Evolutionary conservation across 1,284 basidiomycete genomes (phyloP).

Genomic region (Cutaneotrichosporon sp.): DNA sequence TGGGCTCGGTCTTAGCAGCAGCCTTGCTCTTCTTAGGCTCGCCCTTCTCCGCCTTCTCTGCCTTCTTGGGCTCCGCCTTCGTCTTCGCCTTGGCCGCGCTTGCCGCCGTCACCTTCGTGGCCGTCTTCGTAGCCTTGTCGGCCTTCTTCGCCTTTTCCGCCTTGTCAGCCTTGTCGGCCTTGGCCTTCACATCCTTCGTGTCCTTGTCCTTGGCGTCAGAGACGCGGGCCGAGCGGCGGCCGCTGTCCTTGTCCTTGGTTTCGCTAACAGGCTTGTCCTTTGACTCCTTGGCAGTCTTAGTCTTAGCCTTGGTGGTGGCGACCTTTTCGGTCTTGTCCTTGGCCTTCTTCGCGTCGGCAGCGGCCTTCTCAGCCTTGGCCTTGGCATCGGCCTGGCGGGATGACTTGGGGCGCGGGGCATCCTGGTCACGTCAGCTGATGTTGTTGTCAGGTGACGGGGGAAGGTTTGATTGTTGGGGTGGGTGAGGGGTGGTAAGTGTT

Average conservation of each 20-base stretch:
- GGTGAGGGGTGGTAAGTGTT: too few species aligned
- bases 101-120: not conserved
- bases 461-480: not conserved
- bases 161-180: not conserved
- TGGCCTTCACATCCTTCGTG: not conserved
- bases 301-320: not conserved
- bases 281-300: conserved; percentile 4
- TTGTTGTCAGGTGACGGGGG: too few species aligned
- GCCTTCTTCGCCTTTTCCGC: not conserved
- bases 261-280: not conserved
- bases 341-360: not conserved
- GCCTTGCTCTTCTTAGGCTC: conserved; percentile 5
- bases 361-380: conserved; percentile 3
- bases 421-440: not conserved
- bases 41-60: not conserved
- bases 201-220: conserved; percentile 5
- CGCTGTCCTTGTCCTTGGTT: not conserved
- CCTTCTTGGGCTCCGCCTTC: too few species aligned
- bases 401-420: not conserved
- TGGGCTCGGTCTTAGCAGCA: not conserved
- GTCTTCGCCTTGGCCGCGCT: not conserved
- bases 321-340: not conserved
- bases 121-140: conserved; percentile 1
- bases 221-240: too few species aligned
- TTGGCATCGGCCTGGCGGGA: not conserved